Conservation (phyloP, 768 basidiomycete genomes). For the Dioszegia aurantiaca region DNA sequence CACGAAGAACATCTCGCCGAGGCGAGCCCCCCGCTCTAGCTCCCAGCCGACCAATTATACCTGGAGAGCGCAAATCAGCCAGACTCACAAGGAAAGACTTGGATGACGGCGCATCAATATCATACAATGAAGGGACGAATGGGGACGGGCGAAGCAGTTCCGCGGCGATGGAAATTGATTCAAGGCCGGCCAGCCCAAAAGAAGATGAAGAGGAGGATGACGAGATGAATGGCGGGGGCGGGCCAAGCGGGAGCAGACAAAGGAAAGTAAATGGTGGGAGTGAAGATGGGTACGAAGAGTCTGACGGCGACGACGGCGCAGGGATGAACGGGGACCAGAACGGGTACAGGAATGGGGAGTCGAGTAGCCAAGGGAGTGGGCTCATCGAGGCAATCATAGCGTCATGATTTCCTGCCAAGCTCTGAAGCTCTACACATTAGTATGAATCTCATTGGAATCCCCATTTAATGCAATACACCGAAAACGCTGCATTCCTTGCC, state of each 20-base stretch:
- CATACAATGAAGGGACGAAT: slow-evolving; percentile 7
- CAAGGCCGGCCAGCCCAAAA: background rate
- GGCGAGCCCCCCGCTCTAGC: background rate
- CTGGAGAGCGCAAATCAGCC: slow-evolving; percentile 37
- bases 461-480: too few relatives aligned
- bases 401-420: too few relatives aligned
- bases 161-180: background rate
- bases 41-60: slow-evolving; percentile 23
- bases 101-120: slow-evolving; percentile 3
- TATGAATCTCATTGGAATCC: too few relatives aligned
- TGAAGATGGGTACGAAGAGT: background rate
- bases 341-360: background rate
- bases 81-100: slow-evolving; percentile 11
- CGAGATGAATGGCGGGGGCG: background rate
- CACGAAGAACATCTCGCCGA: slow-evolving; percentile 8
- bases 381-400: too few relatives aligned
- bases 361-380: background rate
- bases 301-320: background rate
- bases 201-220: background rate
- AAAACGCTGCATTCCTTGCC: slow-evolving; percentile 18
- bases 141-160: slow-evolving; percentile 2
- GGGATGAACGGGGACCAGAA: slow-evolving; percentile 6
- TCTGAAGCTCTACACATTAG: too few relatives aligned
- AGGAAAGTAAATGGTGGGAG: background rate
- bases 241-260: background rate